Conservation (phyloP, 78 protist species). For the Planoprotostelium fungivorum region DNA sequence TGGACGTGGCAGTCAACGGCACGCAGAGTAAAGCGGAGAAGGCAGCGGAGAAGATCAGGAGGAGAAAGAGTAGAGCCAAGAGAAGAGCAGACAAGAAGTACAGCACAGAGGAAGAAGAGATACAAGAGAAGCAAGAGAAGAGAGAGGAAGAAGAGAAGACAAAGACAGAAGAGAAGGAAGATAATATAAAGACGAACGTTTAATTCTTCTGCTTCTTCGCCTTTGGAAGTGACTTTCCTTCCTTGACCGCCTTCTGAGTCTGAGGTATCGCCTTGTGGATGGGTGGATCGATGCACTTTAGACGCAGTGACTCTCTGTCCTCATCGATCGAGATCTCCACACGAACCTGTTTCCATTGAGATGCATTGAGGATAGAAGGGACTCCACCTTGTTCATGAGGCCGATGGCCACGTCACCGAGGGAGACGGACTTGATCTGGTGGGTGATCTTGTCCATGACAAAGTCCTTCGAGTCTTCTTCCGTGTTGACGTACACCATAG, state of each 20-base stretch:
- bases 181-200: neutral
- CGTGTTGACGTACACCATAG: neutral
- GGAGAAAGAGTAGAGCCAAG: neutral
- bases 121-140: neutral
- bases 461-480: neutral
- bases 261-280: neutral
- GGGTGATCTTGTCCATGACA: neutral
- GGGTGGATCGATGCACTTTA: neutral
- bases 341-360: neutral
- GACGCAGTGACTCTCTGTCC: neutral
- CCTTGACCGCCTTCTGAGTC: neutral
- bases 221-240: neutral
- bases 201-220: neutral
- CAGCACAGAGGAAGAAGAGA: neutral
- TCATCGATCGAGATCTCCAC: neutral
- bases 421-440: neutral
- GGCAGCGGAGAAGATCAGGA: neutral
- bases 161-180: too few relatives aligned
- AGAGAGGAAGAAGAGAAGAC: neutral
- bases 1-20: neutral
- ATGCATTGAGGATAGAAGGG: neutral
- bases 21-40: neutral
- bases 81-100: neutral
- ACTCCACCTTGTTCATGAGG: neutral
- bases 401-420: neutral